Evolutionary conservation across 176 grass and related monocot species (phyloP).

Genomic region (Oryza officinalis): DNA sequence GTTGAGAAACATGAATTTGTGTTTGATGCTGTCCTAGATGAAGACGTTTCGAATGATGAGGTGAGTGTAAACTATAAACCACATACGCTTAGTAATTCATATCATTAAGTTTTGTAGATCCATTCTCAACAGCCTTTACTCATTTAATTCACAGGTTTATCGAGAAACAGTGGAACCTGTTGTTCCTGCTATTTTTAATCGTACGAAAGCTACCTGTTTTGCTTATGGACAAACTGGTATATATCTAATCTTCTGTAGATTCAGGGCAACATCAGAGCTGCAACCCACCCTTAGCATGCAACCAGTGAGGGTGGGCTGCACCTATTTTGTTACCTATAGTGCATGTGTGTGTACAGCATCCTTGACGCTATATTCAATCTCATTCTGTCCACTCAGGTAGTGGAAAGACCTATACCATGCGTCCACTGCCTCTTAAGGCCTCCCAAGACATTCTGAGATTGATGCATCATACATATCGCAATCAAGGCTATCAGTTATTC

Average conservation of each 20-base stretch:
- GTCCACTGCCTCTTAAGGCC: slow-evolving; percentile 90
- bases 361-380: slow-evolving; percentile 23
- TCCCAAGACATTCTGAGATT: slow-evolving; percentile 96
- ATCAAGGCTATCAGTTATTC: slow-evolving; percentile 92
- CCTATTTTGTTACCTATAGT: background rate
- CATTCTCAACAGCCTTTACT: slow-evolving; percentile 5
- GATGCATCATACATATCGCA: slow-evolving; percentile 89
- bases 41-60: slow-evolving; percentile 97
- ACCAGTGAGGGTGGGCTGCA: background rate
- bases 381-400: slow-evolving; percentile 63
- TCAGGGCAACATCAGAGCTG: background rate
- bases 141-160: slow-evolving; percentile 73
- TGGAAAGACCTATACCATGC: slow-evolving; percentile 99
- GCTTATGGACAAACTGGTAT: slow-evolving; percentile 99
- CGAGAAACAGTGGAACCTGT: slow-evolving; percentile 93
- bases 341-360: slow-evolving; percentile 18
- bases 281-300: background rate
- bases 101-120: slow-evolving; percentile 21
- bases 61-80: slow-evolving; percentile 37
- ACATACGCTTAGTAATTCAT: slow-evolving; percentile 7
- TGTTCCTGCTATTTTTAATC: slow-evolving; percentile 94
- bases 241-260: slow-evolving; percentile 21
- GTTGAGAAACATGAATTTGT: slow-evolving; percentile 96
- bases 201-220: slow-evolving; percentile 99
- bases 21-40: slow-evolving; percentile 98